Percentiles rank a stretch among this genome's conserved stretches.
Conservation (phyloP, 164 flowering plant genomes). For the Magnolia kwangsiensis region DNA sequence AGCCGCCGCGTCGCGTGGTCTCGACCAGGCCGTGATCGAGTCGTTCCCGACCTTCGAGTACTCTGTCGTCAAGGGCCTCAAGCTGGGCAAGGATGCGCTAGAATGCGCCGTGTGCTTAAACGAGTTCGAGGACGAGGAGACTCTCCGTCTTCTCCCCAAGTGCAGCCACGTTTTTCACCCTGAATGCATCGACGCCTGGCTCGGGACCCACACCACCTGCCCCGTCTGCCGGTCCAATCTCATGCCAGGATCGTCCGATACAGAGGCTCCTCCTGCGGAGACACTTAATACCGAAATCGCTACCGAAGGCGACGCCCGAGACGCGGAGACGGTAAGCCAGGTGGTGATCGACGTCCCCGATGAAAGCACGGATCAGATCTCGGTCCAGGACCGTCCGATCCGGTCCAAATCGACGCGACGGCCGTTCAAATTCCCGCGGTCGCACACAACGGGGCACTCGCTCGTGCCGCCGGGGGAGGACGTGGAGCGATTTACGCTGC, state of each 20-base stretch:
- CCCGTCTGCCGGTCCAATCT: conserved; percentile 43
- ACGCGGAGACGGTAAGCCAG: not conserved
- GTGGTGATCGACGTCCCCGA: conserved; percentile 6
- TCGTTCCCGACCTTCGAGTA: conserved; percentile 32
- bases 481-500: conserved; percentile 54
- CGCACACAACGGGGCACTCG: conserved; percentile 84
- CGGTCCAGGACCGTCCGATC: conserved; percentile 35
- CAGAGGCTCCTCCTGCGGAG: not conserved
- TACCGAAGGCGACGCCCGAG: conserved; percentile 10
- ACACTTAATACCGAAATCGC: conserved; percentile 7
- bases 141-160: conserved; percentile 33
- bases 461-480: conserved; percentile 53
- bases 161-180: conserved; percentile 48
- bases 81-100: conserved; percentile 30
- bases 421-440: conserved; percentile 36
- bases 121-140: conserved; percentile 38
- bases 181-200: conserved; percentile 43
- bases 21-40: conserved; percentile 25
- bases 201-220: conserved; percentile 33
- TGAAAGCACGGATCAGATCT: conserved; percentile 6
- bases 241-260: conserved; percentile 23
- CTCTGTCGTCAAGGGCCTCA: conserved; percentile 32
- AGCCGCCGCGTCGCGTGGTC: conserved; percentile 17
- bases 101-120: conserved; percentile 44
- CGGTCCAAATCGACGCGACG: conserved; percentile 27